A percentile compares a stretch with the other conserved stretches of the same genome.
Conservation (phyloP, 495 filamentous ascomycete species). For the Ramalina peruviana region DNA sequence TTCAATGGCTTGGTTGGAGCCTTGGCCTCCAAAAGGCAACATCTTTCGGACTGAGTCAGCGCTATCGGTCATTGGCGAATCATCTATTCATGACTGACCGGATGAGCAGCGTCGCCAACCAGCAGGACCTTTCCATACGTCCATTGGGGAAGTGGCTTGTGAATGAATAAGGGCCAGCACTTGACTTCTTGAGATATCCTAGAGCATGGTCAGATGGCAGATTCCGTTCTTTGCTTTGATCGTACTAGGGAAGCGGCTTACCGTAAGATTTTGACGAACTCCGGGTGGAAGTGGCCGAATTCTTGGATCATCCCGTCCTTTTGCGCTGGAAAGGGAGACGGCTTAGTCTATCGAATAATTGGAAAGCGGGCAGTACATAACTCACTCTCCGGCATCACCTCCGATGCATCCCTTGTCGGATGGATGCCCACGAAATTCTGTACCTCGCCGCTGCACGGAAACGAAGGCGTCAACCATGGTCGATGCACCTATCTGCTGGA, state of each 20-base stretch:
- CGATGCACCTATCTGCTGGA: not conserved
- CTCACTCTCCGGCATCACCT: no score
- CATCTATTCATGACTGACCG: slow-evolving; percentile 1
- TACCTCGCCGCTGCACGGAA: slow-evolving; percentile 18
- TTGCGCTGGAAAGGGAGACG: slow-evolving; percentile 8
- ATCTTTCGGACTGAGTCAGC: slow-evolving; percentile 15
- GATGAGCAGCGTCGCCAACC: slow-evolving; percentile 37
- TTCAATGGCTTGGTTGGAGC: slow-evolving; percentile 28
- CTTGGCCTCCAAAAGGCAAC: slow-evolving; percentile 30
- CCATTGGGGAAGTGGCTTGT: slow-evolving; percentile 24
- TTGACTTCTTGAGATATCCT: slow-evolving; percentile 30
- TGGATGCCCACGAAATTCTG: slow-evolving; percentile 33
- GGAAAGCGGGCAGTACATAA: not conserved
- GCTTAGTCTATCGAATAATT: not conserved
- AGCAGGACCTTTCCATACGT: slow-evolving; percentile 27
- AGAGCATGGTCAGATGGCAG: not conserved
- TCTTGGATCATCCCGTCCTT: slow-evolving; percentile 15
- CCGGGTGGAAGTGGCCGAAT: slow-evolving; percentile 11
- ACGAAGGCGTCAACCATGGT: not conserved
- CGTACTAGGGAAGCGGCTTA: not conserved
- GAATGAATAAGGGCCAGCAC: slow-evolving; percentile 33
- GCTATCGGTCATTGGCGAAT: not conserved
- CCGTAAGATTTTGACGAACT: slow-evolving; percentile 14
- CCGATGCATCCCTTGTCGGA: slow-evolving; percentile 15
- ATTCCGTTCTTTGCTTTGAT: not conserved